Evolutionary conservation across 78 protist genomes (phyloP).

Genomic region (Diacronema lutheri): DNA sequence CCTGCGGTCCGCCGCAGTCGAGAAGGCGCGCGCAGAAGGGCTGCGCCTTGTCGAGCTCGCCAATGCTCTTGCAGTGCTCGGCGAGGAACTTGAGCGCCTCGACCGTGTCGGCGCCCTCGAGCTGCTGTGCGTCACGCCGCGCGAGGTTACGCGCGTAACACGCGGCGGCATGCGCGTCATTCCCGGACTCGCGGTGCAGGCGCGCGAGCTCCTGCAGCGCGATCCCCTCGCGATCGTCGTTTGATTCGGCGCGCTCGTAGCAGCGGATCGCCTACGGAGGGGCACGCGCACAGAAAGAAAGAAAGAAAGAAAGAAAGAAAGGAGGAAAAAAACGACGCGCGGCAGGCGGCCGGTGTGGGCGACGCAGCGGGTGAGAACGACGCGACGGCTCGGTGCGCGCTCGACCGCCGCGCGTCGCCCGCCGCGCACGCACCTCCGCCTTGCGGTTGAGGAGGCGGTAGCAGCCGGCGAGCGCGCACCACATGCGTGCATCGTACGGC

Average conservation of each 20-base stretch:
- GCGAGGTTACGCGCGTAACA: slow-evolving; percentile 52
- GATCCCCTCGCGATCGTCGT: slow-evolving; percentile 62
- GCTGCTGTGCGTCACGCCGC: slow-evolving; percentile 48
- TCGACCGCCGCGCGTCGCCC: no score
- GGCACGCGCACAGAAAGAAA: no score
- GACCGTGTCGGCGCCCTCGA: slow-evolving; percentile 54
- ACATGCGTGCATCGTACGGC: slow-evolving; percentile 84
- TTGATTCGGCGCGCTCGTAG: slow-evolving; percentile 74
- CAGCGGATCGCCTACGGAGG: slow-evolving; percentile 67
- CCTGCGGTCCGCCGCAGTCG: slow-evolving; percentile 32
- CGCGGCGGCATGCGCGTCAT: slow-evolving; percentile 29
- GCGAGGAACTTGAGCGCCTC: slow-evolving; percentile 70
- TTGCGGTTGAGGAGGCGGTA: not conserved
- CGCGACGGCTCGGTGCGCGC: no score
- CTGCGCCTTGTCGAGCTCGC: slow-evolving; percentile 53
- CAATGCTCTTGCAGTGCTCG: slow-evolving; percentile 21
- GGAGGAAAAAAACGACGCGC: not conserved
- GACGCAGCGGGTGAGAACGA: no score
- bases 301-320: no score
- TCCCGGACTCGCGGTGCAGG: slow-evolving; percentile 51
- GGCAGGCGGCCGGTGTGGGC: no score
- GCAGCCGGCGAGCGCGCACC: slow-evolving; percentile 76
- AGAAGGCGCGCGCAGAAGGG: slow-evolving; percentile 48
- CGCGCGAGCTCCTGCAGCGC: slow-evolving; percentile 61
- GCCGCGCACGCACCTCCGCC: not conserved